These are phyloP conservation scores for Eutrema heterophyllum DNA, from an alignment of 345 rosid species.

Conservation along the genomic window DNA sequence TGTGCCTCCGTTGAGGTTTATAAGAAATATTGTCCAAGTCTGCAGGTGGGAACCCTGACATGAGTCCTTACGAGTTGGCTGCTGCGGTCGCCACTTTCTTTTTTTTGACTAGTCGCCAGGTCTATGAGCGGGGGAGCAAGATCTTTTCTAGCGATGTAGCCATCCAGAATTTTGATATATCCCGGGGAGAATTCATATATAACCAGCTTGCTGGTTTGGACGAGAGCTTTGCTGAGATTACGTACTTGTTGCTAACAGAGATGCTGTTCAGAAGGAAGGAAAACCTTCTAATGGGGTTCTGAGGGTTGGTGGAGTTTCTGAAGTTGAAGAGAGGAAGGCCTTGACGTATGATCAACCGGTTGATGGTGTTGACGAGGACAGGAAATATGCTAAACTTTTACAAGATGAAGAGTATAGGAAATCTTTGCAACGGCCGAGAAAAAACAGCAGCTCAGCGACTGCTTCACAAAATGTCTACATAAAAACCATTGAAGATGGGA, in stretches of 20 bases:
- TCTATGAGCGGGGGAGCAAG: slow-evolving; percentile 48
- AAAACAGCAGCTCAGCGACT: slow-evolving; percentile 38
- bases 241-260: slow-evolving; percentile 52
- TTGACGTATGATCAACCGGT: slow-evolving; percentile 2
- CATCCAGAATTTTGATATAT: slow-evolving; percentile 46
- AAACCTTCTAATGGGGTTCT: slow-evolving; percentile 31
- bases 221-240: slow-evolving; percentile 41
- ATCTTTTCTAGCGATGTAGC: slow-evolving; percentile 39
- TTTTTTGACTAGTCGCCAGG: no score
- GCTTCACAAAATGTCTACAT: slow-evolving; percentile 48
- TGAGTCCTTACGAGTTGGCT: slow-evolving; percentile 59
- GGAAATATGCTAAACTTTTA: slow-evolving; percentile 53
- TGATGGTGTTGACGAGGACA: slow-evolving; percentile 49
- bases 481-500: slow-evolving; percentile 79
- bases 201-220: slow-evolving; percentile 66
- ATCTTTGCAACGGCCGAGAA: slow-evolving; percentile 45
- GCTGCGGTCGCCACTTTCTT: slow-evolving; percentile 53
- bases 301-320: slow-evolving; percentile 39
- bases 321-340: slow-evolving; percentile 11
- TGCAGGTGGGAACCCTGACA: slow-evolving; percentile 54
- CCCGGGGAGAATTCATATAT: slow-evolving; percentile 69
- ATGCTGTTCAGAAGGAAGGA: slow-evolving; percentile 27
- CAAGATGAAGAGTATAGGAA: slow-evolving; percentile 77
- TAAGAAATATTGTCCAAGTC: slow-evolving; percentile 47
- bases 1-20: slow-evolving; percentile 57